A percentile compares a stretch with the other conserved stretches of the same genome.
These are phyloP conservation scores for Taphrina confusa DNA, from an alignment of 1,139 yeast species.

Conservation along the genomic window DNA sequence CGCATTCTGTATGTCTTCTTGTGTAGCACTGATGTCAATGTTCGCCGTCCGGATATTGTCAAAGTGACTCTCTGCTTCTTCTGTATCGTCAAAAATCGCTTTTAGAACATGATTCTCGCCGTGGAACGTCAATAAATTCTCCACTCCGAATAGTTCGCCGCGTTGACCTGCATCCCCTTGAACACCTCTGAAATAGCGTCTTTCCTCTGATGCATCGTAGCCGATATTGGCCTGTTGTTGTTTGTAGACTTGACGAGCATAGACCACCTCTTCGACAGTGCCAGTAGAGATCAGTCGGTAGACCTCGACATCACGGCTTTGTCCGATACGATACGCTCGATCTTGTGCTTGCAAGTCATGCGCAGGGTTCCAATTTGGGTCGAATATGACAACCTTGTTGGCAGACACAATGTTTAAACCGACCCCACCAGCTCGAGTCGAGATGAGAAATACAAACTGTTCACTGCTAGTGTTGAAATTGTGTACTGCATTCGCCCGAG, in stretches of 20 bases:
- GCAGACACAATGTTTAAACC: constrained; percentile 95
- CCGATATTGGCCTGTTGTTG: constrained; percentile 41
- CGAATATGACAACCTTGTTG: constrained; percentile 83
- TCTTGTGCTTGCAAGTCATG: constrained; percentile 99
- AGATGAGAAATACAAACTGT: constrained; percentile 79
- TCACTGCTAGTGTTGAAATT: constrained; percentile 82
- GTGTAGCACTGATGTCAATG: constrained; percentile 3
- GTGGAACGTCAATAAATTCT: constrained; percentile 35
- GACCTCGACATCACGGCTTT: constrained; percentile 90
- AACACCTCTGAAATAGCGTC: constrained; percentile 39
- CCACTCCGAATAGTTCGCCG: constrained; percentile 39
- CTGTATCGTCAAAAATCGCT: constrained; percentile 37
- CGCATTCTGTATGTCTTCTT: constrained; percentile 1
- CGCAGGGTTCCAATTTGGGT: constrained; percentile 98
- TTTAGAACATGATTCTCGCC: constrained; percentile 33
- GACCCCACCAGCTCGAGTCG: constrained; percentile 98
- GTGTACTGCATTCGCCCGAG: constrained; percentile 86
- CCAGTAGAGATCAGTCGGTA: constrained; percentile 90
- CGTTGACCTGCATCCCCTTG: constrained; percentile 36
- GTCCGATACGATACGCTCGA: constrained; percentile 97
- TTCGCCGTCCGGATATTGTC: constrained; percentile 12
- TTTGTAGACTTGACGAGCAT: constrained; percentile 40
- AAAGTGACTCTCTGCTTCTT: constrained; percentile 18
- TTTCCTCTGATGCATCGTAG: constrained; percentile 38
- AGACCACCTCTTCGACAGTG: constrained; percentile 77